Evolutionary conservation across 179 eudicot species (phyloP).

Genomic region (Beta macrorhiza): DNA sequence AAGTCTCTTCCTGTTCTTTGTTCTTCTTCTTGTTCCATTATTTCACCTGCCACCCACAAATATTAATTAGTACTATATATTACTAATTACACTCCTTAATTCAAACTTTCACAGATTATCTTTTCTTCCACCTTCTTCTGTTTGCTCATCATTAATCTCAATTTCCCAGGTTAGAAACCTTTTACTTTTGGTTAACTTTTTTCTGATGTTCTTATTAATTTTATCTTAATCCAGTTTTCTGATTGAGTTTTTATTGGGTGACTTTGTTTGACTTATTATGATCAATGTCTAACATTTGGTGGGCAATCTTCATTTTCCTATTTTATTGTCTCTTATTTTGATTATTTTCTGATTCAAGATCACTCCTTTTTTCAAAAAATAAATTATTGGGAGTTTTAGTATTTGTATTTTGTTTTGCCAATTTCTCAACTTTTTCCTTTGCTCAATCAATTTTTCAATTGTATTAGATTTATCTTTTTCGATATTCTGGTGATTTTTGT

Average conservation of each 20-base stretch:
- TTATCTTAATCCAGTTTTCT: background rate
- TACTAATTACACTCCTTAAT: background rate
- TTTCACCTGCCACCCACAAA: background rate
- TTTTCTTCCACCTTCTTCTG: background rate
- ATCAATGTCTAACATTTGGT: constrained; percentile 13
- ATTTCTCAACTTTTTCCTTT: constrained; percentile 3
- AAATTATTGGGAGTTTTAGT: background rate
- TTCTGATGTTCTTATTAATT: background rate
- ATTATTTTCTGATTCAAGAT: constrained; percentile 12
- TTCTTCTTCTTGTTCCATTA: constrained; percentile 6
- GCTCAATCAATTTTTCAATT: background rate
- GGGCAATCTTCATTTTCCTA: background rate
- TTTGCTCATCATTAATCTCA: constrained; percentile 12
- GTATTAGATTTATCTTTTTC: background rate
- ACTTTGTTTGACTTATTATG: constrained; percentile 20
- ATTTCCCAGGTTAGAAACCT: constrained; percentile 17
- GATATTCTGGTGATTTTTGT: background rate
- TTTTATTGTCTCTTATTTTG: background rate
- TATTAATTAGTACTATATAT: background rate
- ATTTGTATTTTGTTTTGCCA: background rate
- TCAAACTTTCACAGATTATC: background rate
- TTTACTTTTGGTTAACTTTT: background rate
- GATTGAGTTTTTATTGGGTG: background rate
- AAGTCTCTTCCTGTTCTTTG: background rate
- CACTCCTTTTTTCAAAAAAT: background rate